phyloP scores from a whole-genome alignment of 2,329 filamentous ascomycete genomes.

The Botrytis galanthina region DNA sequence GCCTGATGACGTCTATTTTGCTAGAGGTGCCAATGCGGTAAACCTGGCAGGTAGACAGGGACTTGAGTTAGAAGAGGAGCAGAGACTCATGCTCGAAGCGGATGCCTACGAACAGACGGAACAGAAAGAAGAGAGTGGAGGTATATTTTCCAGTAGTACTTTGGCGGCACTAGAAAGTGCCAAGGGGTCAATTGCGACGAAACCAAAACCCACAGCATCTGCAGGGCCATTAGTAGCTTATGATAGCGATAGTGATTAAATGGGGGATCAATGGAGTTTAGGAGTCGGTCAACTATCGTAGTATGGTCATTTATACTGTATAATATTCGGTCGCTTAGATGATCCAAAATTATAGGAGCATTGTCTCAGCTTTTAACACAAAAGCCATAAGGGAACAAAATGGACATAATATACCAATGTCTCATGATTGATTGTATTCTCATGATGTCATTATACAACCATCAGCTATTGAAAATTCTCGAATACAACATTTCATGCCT shows the following conservation, averaged over 20 bases:
- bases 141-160: constrained; percentile 80
- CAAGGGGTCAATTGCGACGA: constrained; percentile 51
- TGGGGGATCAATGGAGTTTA: constrained; percentile 24
- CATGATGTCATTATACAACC: neutral
- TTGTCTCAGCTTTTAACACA: neutral
- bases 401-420: neutral
- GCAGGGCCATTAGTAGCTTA: constrained; percentile 81
- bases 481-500: constrained; percentile 81
- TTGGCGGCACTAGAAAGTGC: constrained; percentile 70
- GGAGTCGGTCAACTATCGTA: constrained; percentile 13
- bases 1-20: constrained; percentile 91
- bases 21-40: constrained; percentile 68
- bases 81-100: constrained; percentile 54
- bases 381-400: neutral
- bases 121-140: constrained; percentile 44
- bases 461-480: constrained; percentile 78
- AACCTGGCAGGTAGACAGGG: constrained; percentile 58
- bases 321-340: constrained; percentile 1
- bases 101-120: constrained; percentile 43
- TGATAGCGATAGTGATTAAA: constrained; percentile 76
- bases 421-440: neutral
- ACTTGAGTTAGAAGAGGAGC: constrained; percentile 62
- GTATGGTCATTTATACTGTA: constrained; percentile 1
- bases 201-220: constrained; percentile 51
- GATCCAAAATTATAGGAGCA: neutral